Evolutionary conservation across 225 moss, liverwort and hornwort genomes (phyloP).

Genomic region (Physcomitrellopsis africana): DNA sequence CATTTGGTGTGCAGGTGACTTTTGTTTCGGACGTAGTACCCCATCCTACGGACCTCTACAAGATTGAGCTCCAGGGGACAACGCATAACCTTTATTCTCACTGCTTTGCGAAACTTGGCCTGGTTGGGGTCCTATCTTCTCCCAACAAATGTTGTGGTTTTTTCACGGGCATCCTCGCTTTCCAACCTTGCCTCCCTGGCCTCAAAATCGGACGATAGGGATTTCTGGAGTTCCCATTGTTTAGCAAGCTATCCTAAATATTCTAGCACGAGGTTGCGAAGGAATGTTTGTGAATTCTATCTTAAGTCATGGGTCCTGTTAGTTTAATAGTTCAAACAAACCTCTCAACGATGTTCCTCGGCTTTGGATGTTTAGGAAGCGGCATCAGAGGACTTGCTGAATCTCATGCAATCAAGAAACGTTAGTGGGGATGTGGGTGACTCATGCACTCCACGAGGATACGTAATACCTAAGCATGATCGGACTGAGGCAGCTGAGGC

Average conservation of each 20-base stretch:
- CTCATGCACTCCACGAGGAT: conserved; percentile 51
- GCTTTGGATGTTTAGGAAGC: conserved; percentile 39
- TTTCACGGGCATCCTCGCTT: background rate
- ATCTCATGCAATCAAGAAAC: conserved; percentile 38
- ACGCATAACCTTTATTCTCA: conserved; percentile 47
- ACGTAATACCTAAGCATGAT: conserved; percentile 17
- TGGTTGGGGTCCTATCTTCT: conserved; percentile 39
- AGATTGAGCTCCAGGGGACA: conserved; percentile 38
- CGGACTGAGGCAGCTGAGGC: conserved; percentile 23
- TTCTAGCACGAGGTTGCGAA: too few relatives aligned
- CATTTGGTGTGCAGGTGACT: conserved; percentile 39
- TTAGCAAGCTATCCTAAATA: too few relatives aligned
- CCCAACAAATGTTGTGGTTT: background rate
- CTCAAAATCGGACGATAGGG: too few relatives aligned
- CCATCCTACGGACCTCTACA: conserved; percentile 34
- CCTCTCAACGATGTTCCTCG: conserved; percentile 5
- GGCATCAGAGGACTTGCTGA: conserved; percentile 40
- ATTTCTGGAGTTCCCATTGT: too few relatives aligned
- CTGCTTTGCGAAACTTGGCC: conserved; percentile 52
- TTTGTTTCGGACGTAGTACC: conserved; percentile 39
- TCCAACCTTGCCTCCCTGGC: too few relatives aligned
- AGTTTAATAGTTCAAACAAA: background rate
- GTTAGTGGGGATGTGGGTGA: conserved; percentile 28
- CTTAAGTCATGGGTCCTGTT: background rate
- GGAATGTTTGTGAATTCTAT: too few relatives aligned